A percentile compares a stretch with the other conserved stretches of the same genome.
phyloP scores from a whole-genome alignment of 495 filamentous ascomycete genomes.

The Hyaloscypha hepaticicola region DNA sequence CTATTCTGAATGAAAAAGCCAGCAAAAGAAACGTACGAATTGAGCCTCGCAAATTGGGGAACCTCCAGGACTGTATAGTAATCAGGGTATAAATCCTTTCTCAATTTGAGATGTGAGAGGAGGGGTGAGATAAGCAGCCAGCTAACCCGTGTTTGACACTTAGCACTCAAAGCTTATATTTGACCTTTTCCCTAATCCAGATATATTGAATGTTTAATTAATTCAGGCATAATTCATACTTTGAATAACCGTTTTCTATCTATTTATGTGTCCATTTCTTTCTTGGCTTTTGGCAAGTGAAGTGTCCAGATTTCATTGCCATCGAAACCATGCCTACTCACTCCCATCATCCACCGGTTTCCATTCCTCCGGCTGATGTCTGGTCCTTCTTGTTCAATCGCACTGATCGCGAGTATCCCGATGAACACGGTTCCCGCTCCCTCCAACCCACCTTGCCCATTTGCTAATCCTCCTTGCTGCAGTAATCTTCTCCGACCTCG shows the following conservation, averaged over 20 bases:
- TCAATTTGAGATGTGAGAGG: too few relatives aligned
- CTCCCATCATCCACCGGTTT: slow-evolving; percentile 46
- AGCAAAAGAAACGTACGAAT: too few relatives aligned
- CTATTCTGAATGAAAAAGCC: too few relatives aligned
- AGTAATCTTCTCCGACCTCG: slow-evolving; percentile 78
- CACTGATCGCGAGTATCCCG: slow-evolving; percentile 55
- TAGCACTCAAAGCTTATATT: neutral
- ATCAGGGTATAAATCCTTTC: too few relatives aligned
- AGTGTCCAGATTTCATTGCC: neutral
- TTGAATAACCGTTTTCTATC: too few relatives aligned
- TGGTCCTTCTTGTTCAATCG: slow-evolving; percentile 77
- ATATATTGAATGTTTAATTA: too few relatives aligned
- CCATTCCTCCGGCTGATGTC: slow-evolving; percentile 65
- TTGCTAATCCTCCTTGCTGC: slow-evolving; percentile 26
- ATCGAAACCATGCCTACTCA: slow-evolving; percentile 3
- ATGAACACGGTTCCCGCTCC: slow-evolving; percentile 37
- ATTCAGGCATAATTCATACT: too few relatives aligned
- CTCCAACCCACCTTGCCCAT: neutral
- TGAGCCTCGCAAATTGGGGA: too few relatives aligned
- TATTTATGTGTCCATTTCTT: too few relatives aligned
- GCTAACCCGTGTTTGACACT: neutral
- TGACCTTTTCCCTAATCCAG: too few relatives aligned
- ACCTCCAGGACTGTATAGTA: too few relatives aligned
- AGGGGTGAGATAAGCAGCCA: neutral
- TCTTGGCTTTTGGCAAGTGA: too few relatives aligned